Percentiles rank a stretch among this genome's conserved stretches.
These are phyloP conservation scores for Cyclostephanos tholiformis DNA, from an alignment of 108 stramenopile genomes.

Conservation along the genomic window DNA sequence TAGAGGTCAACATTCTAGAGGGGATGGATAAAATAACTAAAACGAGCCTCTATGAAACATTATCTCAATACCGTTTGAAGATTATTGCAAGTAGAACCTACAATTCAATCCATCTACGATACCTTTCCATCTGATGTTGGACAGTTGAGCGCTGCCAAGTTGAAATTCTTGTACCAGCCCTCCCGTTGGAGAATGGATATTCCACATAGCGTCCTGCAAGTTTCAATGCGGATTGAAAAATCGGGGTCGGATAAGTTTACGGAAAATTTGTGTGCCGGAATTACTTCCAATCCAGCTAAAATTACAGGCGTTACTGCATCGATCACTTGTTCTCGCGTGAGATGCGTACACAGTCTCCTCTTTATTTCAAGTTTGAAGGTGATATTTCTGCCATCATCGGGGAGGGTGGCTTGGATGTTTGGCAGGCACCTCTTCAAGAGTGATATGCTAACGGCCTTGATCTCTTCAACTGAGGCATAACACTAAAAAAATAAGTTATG, in stretches of 20 bases:
- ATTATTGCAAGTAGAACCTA: too few relatives aligned
- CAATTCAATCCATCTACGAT: too few relatives aligned
- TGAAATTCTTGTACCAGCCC: conserved; percentile 51
- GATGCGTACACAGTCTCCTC: conserved; percentile 56
- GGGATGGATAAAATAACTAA: too few relatives aligned
- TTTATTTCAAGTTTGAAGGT: conserved; percentile 71
- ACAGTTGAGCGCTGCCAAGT: conserved; percentile 38
- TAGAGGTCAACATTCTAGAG: too few relatives aligned
- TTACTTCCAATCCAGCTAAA: conserved; percentile 25
- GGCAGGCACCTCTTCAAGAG: conserved; percentile 51
- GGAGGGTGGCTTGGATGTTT: not conserved
- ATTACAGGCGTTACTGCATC: conserved; percentile 51
- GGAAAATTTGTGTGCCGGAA: conserved; percentile 23
- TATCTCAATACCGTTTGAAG: too few relatives aligned
- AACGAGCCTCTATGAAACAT: too few relatives aligned
- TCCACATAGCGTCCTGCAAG: conserved; percentile 69
- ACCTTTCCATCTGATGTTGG: conserved; percentile 1
- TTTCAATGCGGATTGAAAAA: conserved; percentile 69
- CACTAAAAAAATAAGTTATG: conserved; percentile 33
- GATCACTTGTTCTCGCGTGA: conserved; percentile 56
- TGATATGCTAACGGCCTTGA: conserved; percentile 43
- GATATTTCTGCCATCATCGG: conserved; percentile 10
- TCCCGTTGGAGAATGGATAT: conserved; percentile 61
- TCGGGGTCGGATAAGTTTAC: conserved; percentile 72
- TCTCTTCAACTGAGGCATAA: conserved; percentile 74